Percentiles rank a stretch among this genome's conserved stretches.
Evolutionary conservation across 352 stramenopile species (phyloP).

Genomic region (Thalassiosira ordinaria): DNA sequence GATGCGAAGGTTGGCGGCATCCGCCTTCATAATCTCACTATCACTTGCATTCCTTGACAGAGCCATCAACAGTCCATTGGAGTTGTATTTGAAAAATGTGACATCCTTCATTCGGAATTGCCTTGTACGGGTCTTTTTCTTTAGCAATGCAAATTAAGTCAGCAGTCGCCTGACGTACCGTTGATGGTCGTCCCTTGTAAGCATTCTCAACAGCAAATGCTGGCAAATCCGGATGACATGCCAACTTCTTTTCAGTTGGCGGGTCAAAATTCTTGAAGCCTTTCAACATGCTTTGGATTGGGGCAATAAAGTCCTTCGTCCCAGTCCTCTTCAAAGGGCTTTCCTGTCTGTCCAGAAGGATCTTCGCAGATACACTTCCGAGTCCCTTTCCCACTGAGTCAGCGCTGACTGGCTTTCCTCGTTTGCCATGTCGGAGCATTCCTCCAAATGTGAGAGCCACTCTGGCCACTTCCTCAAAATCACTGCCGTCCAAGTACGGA

Average conservation of each 20-base stretch:
- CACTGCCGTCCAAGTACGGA: neutral
- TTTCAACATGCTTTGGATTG: slow-evolving; percentile 1
- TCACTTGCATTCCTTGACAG: neutral
- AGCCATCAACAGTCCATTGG: neutral
- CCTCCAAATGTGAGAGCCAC: neutral
- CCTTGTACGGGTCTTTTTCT: neutral
- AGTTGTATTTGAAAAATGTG: neutral
- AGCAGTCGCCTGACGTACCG: neutral
- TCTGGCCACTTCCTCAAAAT: neutral
- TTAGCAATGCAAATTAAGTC: neutral
- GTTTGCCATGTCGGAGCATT: neutral
- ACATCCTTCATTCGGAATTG: neutral
- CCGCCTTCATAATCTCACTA: neutral
- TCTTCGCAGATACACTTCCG: neutral
- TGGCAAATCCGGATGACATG: slow-evolving; percentile 5
- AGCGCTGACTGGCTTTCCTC: neutral
- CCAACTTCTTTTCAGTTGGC: slow-evolving; percentile 4
- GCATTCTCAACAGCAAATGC: neutral
- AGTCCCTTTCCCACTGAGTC: neutral
- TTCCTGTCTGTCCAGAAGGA: neutral
- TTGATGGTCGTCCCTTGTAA: neutral
- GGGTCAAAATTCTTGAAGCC: slow-evolving; percentile 9
- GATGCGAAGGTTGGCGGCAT: neutral
- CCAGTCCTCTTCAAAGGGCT: neutral
- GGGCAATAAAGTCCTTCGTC: neutral